These are phyloP conservation scores for Phytophthora syringae DNA, from an alignment of 352 stramenopile genomes.

Conservation along the genomic window DNA sequence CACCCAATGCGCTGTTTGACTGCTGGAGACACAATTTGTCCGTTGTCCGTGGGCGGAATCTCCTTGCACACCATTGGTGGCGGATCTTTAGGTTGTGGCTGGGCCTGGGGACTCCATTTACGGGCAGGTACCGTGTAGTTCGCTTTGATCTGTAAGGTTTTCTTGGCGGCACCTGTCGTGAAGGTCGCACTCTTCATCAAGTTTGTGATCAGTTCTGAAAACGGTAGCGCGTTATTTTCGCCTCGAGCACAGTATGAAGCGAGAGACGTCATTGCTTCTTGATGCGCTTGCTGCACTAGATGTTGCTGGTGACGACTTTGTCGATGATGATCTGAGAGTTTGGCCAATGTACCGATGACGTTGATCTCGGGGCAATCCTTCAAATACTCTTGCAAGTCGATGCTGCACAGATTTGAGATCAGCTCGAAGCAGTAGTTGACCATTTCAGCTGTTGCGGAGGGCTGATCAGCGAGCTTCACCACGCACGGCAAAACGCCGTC, in stretches of 20 bases:
- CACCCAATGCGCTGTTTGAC: constrained; percentile 58
- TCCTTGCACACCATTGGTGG: constrained; percentile 62
- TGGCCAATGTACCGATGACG: constrained; percentile 73
- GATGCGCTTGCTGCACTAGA: constrained; percentile 9
- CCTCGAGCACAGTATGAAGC: constrained; percentile 57
- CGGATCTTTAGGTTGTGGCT: constrained; percentile 55
- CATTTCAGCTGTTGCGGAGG: constrained; percentile 34
- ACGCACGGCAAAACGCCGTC: constrained; percentile 64
- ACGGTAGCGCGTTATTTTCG: constrained; percentile 33
- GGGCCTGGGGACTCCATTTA: constrained; percentile 63
- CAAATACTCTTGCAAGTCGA: constrained; percentile 60
- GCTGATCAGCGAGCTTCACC: constrained; percentile 52
- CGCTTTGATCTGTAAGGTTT: constrained; percentile 69
- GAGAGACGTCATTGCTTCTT: constrained; percentile 16
- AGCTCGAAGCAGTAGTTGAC: constrained; percentile 74
- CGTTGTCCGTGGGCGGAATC: constrained; percentile 65
- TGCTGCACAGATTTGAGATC: constrained; percentile 69
- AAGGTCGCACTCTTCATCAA: constrained; percentile 61
- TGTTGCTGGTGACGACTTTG: constrained; percentile 22
- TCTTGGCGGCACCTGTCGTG: constrained; percentile 55
- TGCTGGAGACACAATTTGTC: constrained; percentile 48
- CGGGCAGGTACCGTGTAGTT: constrained; percentile 64
- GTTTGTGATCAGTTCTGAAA: constrained; percentile 59
- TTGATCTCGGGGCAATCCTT: constrained; percentile 59
- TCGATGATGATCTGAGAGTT: constrained; percentile 59